Evolutionary conservation across 1,139 yeast genomes (phyloP), one percentile per base, ranked within the genome.

Genomic region (Fermentozyma sake): DNA sequence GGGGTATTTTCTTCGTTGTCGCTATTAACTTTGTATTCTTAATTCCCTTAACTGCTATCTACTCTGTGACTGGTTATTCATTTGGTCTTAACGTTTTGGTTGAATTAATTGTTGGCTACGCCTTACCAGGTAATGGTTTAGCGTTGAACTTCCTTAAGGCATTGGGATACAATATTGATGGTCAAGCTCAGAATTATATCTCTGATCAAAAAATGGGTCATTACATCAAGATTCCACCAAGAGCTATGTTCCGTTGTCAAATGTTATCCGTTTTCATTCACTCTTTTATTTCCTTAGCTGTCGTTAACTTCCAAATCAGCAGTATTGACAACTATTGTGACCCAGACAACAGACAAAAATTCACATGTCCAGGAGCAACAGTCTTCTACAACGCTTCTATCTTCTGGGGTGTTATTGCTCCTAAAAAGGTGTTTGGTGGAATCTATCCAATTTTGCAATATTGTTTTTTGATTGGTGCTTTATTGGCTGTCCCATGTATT

Each of bases 361-460:
- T 71, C 44, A 55, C 70, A 2, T 76, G 81, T 45, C 75, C 73
- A 17, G 55, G 48, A 24, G 61, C 66, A 11, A 55, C 49, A 21
- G 68, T 68, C 1, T 74, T 67, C 47, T 76, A 60, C 54, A 61
- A 64, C 28, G 76, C 84, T 6, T 68, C 78, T 4, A 67, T 79
- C 20, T 61, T 74, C 24, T 79, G 85, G 85, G 83, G 84, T 31
- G 72, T 72, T 7, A 69, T 77, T 39, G 83, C 82, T 2, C 79
- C 82, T 1, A 53, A 60, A 38, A 61, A 68, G 35, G 68, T 62
- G 28, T 72, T 72, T 37, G 54, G 53, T 33, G 66, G 64, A 1
- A 48, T 71, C 12, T 72, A 73, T 40, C 78, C 78, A 18, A 46
- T 58, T 18, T 50, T 72, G 46, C 57, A 60, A 42, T 72, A 57